These are phyloP conservation scores for Erodium maritimum DNA, from an alignment of 345 rosid genomes.

Conservation along the genomic window DNA sequence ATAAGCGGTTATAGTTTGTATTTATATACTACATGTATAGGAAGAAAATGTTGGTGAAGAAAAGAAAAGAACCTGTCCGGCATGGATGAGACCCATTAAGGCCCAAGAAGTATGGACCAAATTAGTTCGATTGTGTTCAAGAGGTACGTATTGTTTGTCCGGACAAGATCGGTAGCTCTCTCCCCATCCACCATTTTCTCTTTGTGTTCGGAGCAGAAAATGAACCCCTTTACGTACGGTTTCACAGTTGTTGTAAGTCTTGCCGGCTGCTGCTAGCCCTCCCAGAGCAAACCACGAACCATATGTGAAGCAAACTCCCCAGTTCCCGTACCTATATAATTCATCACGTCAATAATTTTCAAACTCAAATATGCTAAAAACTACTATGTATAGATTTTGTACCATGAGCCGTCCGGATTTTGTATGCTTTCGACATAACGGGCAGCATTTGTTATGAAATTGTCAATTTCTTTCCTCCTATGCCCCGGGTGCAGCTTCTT, in stretches of 20 bases:
- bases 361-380: not conserved
- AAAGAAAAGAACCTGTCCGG: slow-evolving; percentile 33
- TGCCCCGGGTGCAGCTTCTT: slow-evolving; percentile 32
- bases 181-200: slow-evolving; percentile 43
- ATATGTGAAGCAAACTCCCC: slow-evolving; percentile 51
- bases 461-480: slow-evolving; percentile 37
- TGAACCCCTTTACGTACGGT: slow-evolving; percentile 27
- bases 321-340: slow-evolving; percentile 33
- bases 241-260: slow-evolving; percentile 19
- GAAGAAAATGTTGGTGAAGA: not conserved
- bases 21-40: too few relatives aligned
- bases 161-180: slow-evolving; percentile 47
- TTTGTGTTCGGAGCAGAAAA: slow-evolving; percentile 32
- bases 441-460: slow-evolving; percentile 27
- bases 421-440: slow-evolving; percentile 27
- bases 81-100: slow-evolving; percentile 32
- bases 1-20: too few relatives aligned
- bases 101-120: slow-evolving; percentile 46
- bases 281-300: slow-evolving; percentile 38
- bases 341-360: not conserved
- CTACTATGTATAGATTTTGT: not conserved
- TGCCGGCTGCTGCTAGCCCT: slow-evolving; percentile 39
- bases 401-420: slow-evolving; percentile 49
- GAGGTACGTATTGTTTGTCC: slow-evolving; percentile 31
- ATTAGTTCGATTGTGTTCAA: slow-evolving; percentile 35